Evolutionary conservation across 768 basidiomycete species (phyloP).

Genomic region (Astraeus odoratus): DNA sequence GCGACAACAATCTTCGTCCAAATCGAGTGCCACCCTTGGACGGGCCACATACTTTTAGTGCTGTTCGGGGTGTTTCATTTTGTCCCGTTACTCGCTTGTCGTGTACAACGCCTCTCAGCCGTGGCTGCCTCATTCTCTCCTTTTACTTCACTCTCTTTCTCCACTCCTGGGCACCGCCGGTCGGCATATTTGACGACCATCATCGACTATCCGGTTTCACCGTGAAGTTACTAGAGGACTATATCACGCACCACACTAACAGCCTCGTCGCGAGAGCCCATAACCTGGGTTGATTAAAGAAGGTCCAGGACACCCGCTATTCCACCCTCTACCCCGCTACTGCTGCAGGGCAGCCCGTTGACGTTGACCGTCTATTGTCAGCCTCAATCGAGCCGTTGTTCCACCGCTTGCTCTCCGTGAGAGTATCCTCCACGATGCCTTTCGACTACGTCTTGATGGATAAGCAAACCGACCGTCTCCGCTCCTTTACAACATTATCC

Average conservation of each 20-base stretch:
- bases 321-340: slow-evolving; percentile 3
- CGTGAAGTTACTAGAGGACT: too few species aligned
- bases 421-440: slow-evolving; percentile 35
- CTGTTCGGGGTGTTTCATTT: neutral
- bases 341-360: slow-evolving; percentile 44
- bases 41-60: too few species aligned
- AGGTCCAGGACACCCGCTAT: slow-evolving; percentile 1
- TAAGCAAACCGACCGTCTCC: too few species aligned
- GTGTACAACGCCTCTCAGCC: neutral
- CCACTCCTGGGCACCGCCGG: neutral
- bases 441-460: too few species aligned
- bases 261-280: neutral
- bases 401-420: slow-evolving; percentile 49
- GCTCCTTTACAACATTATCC: slow-evolving; percentile 53
- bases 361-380: slow-evolving; percentile 63
- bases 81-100: neutral
- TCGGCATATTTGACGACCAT: too few species aligned
- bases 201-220: too few species aligned
- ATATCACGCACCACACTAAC: too few species aligned
- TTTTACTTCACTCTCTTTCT: neutral
- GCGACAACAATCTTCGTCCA: too few species aligned
- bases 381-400: slow-evolving; percentile 35
- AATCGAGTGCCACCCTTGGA: too few species aligned
- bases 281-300: neutral
- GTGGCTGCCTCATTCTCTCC: neutral